Evolutionary conservation across 1,139 yeast species (phyloP).

Genomic region (Nadsonia starkeyi-henricii): DNA sequence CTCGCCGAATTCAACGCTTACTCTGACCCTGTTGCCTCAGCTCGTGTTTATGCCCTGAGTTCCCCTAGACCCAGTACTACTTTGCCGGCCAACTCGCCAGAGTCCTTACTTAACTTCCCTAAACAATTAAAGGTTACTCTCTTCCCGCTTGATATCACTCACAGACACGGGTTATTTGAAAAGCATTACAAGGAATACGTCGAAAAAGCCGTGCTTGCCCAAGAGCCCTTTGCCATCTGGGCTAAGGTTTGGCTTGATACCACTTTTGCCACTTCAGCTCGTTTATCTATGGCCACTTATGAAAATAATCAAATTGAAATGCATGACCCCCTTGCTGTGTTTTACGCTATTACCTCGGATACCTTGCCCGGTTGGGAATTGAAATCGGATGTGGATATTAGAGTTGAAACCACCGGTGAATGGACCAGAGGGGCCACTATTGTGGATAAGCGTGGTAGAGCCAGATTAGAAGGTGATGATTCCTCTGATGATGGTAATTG

Average conservation of each 20-base stretch:
- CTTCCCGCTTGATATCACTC: constrained; percentile 28
- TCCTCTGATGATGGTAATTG: constrained; percentile 14
- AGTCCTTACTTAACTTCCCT: constrained; percentile 9
- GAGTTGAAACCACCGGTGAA: constrained; percentile 28
- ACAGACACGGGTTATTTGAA: constrained; percentile 19
- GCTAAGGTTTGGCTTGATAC: constrained; percentile 22
- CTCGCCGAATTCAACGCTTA: constrained; percentile 30
- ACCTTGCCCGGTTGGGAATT: constrained; percentile 18
- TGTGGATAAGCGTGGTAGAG: constrained; percentile 23
- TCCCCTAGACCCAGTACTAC: constrained; percentile 19
- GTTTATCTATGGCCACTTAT: constrained; percentile 13
- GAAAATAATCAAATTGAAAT: constrained; percentile 15
- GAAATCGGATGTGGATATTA: constrained; percentile 20
- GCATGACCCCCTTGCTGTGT: constrained; percentile 31
- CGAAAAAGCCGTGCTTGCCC: constrained; percentile 7
- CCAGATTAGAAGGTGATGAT: constrained; percentile 11
- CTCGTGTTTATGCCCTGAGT: constrained; percentile 25
- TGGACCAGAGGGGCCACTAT: constrained; percentile 27
- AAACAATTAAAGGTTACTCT: constrained; percentile 20
- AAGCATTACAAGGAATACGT: constrained; percentile 13
- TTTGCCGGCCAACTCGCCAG: constrained; percentile 17
- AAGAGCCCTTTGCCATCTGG: constrained; percentile 23
- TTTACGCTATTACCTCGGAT: constrained; percentile 18
- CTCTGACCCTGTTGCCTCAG: constrained; percentile 30
- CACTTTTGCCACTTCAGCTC: constrained; percentile 21